phyloP scores from a whole-genome alignment of 257 asterid genomes.

The Fraxinus pennsylvanica region DNA sequence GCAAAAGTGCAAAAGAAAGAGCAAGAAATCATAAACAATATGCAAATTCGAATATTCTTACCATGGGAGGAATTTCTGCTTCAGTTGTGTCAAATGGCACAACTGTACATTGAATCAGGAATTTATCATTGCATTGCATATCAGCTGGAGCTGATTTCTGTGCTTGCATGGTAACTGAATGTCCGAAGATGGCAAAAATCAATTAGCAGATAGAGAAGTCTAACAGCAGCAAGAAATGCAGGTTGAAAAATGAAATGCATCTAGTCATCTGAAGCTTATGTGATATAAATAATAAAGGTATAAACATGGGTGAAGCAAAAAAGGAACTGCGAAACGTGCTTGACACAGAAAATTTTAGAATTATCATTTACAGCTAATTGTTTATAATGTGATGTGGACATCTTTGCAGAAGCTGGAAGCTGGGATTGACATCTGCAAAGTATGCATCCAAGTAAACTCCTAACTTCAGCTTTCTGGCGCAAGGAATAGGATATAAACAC shows the following conservation, averaged over 20 bases:
- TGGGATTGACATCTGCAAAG: neutral
- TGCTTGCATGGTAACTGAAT: constrained; percentile 51
- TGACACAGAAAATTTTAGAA: neutral
- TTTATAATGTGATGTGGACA: neutral
- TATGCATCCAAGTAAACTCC: neutral
- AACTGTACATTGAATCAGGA: constrained; percentile 42
- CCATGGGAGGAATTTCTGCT: constrained; percentile 41
- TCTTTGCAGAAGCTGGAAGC: neutral
- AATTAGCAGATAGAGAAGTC: neutral
- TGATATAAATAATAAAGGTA: neutral
- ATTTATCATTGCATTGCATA: constrained; percentile 52
- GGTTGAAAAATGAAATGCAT: neutral
- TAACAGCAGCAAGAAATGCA: neutral
- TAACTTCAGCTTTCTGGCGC: neutral
- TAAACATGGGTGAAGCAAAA: neutral
- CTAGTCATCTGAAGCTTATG: neutral
- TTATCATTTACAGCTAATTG: neutral
- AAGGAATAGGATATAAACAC: neutral
- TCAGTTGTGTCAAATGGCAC: constrained; percentile 43
- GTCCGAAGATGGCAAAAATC: neutral
- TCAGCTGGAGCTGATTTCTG: constrained; percentile 40
- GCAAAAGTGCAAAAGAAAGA: neutral
- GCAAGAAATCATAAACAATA: neutral
- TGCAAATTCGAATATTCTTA: constrained; percentile 12
- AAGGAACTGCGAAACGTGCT: neutral